These are phyloP conservation scores for Hsuehochloa calcarea DNA, from an alignment of 176 grass and related monocot genomes.

Conservation along the genomic window DNA sequence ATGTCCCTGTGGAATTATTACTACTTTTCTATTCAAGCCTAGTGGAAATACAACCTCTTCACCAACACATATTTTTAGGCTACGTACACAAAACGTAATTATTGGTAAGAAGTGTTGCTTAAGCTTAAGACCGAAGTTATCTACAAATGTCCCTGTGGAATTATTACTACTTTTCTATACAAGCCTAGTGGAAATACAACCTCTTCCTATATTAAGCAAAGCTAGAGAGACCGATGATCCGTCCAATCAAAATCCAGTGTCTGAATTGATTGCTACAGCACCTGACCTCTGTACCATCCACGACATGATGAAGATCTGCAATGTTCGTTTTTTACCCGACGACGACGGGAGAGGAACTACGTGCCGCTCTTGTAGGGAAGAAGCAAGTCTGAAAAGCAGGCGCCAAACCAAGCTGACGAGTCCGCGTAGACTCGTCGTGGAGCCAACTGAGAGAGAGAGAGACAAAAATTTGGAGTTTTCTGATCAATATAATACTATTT, in stretches of 20 bases:
- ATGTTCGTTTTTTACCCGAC: not conserved
- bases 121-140: not conserved
- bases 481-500: too few relatives aligned
- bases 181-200: not conserved
- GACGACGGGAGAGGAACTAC: not conserved
- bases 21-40: not conserved
- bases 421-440: not conserved
- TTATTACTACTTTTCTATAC: not conserved
- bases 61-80: too few relatives aligned
- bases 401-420: not conserved
- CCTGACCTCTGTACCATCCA: not conserved
- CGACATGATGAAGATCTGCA: not conserved
- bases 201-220: not conserved
- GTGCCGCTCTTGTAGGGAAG: not conserved
- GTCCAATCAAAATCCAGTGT: too few relatives aligned
- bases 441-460: not conserved
- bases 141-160: not conserved
- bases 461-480: too few relatives aligned
- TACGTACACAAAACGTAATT: not conserved
- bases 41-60: too few relatives aligned
- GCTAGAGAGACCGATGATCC: too few relatives aligned
- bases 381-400: not conserved
- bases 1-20: not conserved
- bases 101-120: not conserved
- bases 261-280: too few relatives aligned